phyloP scores from a whole-genome alignment of 495 filamentous ascomycete genomes.

The Penicillium longicatenatum region DNA sequence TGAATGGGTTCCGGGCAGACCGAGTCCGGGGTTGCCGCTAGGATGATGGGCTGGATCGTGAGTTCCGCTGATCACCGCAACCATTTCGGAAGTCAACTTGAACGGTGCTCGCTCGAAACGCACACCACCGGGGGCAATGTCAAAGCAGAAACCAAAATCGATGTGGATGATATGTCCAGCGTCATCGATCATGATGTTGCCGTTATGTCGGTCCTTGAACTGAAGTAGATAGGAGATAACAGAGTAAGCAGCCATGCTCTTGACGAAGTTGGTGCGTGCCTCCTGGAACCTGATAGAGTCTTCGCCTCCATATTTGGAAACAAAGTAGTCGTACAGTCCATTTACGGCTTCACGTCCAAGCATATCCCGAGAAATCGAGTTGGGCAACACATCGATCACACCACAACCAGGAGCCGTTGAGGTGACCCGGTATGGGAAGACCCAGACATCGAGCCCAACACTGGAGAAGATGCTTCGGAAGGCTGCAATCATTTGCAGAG shows the following conservation, averaged over 20 bases:
- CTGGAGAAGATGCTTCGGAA: conserved; percentile 95
- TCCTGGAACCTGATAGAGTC: conserved; percentile 93
- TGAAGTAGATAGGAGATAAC: conserved; percentile 95
- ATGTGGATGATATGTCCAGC: conserved; percentile 97
- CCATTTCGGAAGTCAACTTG: conserved; percentile 96
- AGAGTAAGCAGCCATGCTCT: conserved; percentile 99
- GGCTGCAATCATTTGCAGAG: conserved; percentile 94
- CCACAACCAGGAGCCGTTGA: conserved; percentile 98
- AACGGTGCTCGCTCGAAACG: conserved; percentile 97
- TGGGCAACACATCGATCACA: conserved; percentile 96
- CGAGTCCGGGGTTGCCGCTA: conserved; percentile 29
- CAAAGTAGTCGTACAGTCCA: conserved; percentile 96
- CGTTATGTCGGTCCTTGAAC: conserved; percentile 99
- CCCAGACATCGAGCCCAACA: conserved; percentile 93
- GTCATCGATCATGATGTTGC: conserved; percentile 99
- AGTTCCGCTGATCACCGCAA: conserved; percentile 93
- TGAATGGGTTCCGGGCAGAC: conserved; percentile 37
- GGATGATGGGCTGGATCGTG: conserved; percentile 41
- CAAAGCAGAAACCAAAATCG: conserved; percentile 99
- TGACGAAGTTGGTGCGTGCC: conserved; percentile 95
- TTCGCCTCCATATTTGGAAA: conserved; percentile 95
- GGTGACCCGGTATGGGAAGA: conserved; percentile 96
- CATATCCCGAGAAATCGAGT: conserved; percentile 98
- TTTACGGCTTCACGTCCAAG: conserved; percentile 97
- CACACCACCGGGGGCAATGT: conserved; percentile 95